A percentile compares a stretch with the other conserved stretches of the same genome.
phyloP scores from a whole-genome alignment of 2,329 filamentous ascomycete species.

The Dendrostoma leiphaemia region DNA sequence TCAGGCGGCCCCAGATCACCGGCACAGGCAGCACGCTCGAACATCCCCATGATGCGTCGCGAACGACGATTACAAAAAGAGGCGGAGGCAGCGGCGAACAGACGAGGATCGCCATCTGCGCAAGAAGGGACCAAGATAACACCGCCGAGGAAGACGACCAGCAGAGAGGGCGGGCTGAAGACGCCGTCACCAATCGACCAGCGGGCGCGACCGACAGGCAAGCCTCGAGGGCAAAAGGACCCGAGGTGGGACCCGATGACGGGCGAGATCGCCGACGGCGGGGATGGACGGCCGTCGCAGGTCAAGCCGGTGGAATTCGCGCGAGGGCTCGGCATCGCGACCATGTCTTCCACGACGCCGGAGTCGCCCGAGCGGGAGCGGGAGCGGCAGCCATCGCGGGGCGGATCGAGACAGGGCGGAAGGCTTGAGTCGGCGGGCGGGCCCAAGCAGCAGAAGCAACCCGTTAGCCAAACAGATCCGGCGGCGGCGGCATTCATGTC shows the following conservation, averaged over 20 bases:
- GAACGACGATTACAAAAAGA: constrained; percentile 46
- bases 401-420: constrained; percentile 2
- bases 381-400: constrained; percentile 1
- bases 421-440: background rate
- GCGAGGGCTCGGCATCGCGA: constrained; percentile 31
- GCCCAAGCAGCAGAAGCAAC: constrained; percentile 1
- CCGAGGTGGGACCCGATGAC: constrained; percentile 65
- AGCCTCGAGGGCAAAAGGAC: constrained; percentile 25
- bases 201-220: constrained; percentile 1
- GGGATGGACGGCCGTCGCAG: constrained; percentile 54
- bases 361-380: constrained; percentile 36
- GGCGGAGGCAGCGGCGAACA: constrained; percentile 5
- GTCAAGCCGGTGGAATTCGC: constrained; percentile 53
- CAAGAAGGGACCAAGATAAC: background rate
- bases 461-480: constrained; percentile 27
- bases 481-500: constrained; percentile 34
- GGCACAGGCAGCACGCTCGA: constrained; percentile 29
- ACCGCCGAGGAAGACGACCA: background rate
- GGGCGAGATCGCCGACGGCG: constrained; percentile 60
- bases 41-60: constrained; percentile 52
- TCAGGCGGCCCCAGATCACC: no score
- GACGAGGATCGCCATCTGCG: background rate
- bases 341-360: constrained; percentile 25
- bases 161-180: constrained; percentile 12
- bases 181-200: background rate